Evolutionary conservation across 2,329 filamentous ascomycete species (phyloP).

Genomic region (Aspergillus ruber): DNA sequence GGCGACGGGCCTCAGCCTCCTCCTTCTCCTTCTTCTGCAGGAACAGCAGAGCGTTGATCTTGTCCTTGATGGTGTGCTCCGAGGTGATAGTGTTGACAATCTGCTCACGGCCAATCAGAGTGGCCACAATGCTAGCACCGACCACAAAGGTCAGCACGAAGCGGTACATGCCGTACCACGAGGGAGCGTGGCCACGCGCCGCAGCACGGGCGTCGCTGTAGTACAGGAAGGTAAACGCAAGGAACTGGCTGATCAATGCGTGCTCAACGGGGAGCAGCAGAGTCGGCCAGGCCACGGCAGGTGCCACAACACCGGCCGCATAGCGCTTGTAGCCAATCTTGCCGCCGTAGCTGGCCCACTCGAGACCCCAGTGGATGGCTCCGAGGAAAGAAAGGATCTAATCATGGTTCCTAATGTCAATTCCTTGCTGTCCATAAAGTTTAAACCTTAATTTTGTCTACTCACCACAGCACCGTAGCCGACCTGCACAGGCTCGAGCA

Average conservation of each 20-base stretch:
- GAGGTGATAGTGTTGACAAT: conserved; percentile 44
- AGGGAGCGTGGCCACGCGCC: conserved; percentile 68
- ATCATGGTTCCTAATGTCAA: conserved; percentile 2
- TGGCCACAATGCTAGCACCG: conserved; percentile 72
- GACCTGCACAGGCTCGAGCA: conserved; percentile 80
- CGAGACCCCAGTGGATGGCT: conserved; percentile 88
- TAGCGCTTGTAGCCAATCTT: conserved; percentile 72
- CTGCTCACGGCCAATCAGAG: conserved; percentile 74
- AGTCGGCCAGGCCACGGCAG: conserved; percentile 83
- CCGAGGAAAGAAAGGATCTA: conserved; percentile 90
- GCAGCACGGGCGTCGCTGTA: conserved; percentile 73
- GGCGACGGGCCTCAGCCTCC: conserved; percentile 34
- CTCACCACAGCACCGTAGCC: conserved; percentile 80
- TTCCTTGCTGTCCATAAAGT: background rate
- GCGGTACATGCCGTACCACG: conserved; percentile 84
- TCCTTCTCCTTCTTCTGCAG: conserved; percentile 42
- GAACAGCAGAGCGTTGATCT: conserved; percentile 48
- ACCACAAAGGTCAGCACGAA: conserved; percentile 90
- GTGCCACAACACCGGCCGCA: conserved; percentile 71
- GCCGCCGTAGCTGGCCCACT: conserved; percentile 66
- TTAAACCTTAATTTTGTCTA: conserved; percentile 13
- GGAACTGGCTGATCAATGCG: conserved; percentile 78
- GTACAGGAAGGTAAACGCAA: conserved; percentile 78
- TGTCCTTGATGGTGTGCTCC: conserved; percentile 40
- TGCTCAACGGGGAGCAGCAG: conserved; percentile 77